Evolutionary conservation across 352 stramenopile genomes (phyloP), one percentile per base, ranked within the genome.

Genomic region (Phytophthora cactorum): DNA sequence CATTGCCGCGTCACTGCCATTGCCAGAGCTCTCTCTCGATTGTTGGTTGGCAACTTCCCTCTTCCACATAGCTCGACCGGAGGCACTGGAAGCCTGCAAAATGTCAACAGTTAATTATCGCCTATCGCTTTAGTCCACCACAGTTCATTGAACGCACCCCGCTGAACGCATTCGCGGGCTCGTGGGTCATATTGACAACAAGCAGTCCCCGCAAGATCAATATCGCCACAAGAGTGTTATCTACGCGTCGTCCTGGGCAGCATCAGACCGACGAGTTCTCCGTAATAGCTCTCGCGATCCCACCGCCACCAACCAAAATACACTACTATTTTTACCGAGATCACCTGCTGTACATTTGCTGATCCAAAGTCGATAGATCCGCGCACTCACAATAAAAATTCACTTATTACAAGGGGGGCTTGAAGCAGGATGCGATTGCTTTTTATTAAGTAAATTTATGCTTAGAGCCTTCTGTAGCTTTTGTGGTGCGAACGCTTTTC

Each of bases 31-130:
- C 36, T 70, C 61, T 10, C 38, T 74, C n/a, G 52, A 66, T 44
- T 69, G 64, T 44, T 79, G 59, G 10, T 77, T 75, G 0, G 77
- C 67, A 47, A 86, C 55, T 52, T 89, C 72, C 11, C 82, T 77
- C 67, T 89, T 91, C 82, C 82, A 91, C 82, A 91, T 91, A 10
- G 75, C 80, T 50, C 82, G 79, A 6, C 79, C 70, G 2, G 82
- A 82, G 15, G 77, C 80, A 43, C 68, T 82, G 5, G 74, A 84
- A 15, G 82, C 82, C 82, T 91, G 44, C 17, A 50, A 6, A 55
- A n/a, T 50, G 17, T 36, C 45, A 49, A 54, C 11, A 22, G 27
- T 68, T 59, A 72, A 36, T 22, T 32, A 15, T 39, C 28, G 1
- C 28, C 3, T 27, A 36, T 54, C 9, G 15, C 7, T 34, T 8